Percentiles rank a stretch among this genome's conserved stretches.
Conservation (phyloP, 108 stramenopile species). For the Conticribra guillardii region DNA sequence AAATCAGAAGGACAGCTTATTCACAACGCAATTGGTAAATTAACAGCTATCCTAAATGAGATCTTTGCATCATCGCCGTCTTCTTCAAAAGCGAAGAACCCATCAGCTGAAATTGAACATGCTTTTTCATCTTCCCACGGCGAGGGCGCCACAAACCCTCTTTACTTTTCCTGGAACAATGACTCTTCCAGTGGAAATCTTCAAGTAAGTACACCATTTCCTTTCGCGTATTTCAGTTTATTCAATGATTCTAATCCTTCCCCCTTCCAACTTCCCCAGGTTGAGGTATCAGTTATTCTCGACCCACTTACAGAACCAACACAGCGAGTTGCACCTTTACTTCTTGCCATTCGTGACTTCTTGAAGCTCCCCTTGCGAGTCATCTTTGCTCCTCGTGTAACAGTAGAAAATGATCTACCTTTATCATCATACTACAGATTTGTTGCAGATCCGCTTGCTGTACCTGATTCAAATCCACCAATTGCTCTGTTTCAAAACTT, state of each 20-base stretch:
- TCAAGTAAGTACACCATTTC: slow-evolving; percentile 14
- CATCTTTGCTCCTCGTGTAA: slow-evolving; percentile 62
- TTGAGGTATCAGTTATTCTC: slow-evolving; percentile 77
- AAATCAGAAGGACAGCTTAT: neutral
- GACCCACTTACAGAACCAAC: slow-evolving; percentile 91
- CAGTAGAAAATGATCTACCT: slow-evolving; percentile 81
- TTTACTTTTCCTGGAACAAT: slow-evolving; percentile 67
- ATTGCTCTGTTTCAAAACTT: slow-evolving; percentile 82
- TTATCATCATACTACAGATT: slow-evolving; percentile 95
- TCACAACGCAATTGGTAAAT: slow-evolving; percentile 43
- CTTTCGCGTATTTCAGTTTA: too few species aligned
- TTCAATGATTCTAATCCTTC: too few species aligned
- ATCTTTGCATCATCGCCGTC: slow-evolving; percentile 39
- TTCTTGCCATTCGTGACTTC: slow-evolving; percentile 74
- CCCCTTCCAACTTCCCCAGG: slow-evolving; percentile 16
- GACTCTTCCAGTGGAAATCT: slow-evolving; percentile 29
- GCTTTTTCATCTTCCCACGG: slow-evolving; percentile 18
- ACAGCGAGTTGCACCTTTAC: slow-evolving; percentile 84
- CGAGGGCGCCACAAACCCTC: slow-evolving; percentile 46
- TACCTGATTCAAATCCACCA: slow-evolving; percentile 51
- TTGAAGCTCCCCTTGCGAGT: slow-evolving; percentile 75
- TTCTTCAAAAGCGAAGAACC: slow-evolving; percentile 8
- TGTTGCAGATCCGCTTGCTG: slow-evolving; percentile 72
- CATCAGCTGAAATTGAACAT: slow-evolving; percentile 16
- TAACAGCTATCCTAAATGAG: slow-evolving; percentile 25